These are phyloP conservation scores for Pelargonium cotyledonis DNA, from an alignment of 441 rosid genomes.

Conservation along the genomic window DNA sequence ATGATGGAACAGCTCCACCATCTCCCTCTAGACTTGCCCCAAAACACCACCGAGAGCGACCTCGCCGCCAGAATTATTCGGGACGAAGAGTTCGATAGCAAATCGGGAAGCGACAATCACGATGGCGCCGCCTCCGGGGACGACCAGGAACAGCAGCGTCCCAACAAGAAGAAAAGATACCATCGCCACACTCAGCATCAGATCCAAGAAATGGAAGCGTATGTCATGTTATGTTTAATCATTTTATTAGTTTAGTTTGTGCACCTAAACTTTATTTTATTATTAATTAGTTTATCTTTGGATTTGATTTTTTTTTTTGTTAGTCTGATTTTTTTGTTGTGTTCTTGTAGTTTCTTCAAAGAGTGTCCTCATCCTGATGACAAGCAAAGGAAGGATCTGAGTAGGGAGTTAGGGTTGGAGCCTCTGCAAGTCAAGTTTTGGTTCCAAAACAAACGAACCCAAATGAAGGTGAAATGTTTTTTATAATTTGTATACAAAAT, in stretches of 20 bases:
- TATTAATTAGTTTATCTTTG: background rate
- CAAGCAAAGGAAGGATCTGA: constrained; percentile 74
- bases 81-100: constrained; percentile 73
- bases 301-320: background rate
- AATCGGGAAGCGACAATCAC: constrained; percentile 88
- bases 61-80: constrained; percentile 35
- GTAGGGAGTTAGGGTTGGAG: constrained; percentile 68
- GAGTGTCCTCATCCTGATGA: constrained; percentile 96
- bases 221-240: constrained; percentile 20
- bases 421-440: constrained; percentile 88
- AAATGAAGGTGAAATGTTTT: constrained; percentile 56
- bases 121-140: constrained; percentile 67
- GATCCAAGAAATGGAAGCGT: constrained; percentile 95
- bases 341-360: constrained; percentile 43
- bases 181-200: constrained; percentile 95
- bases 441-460: constrained; percentile 98
- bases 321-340: constrained; percentile 7
- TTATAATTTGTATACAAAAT: no score
- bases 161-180: constrained; percentile 54
- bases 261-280: background rate
- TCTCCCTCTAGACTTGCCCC: constrained; percentile 20
- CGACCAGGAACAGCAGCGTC: constrained; percentile 61
- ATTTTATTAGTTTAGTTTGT: background rate
- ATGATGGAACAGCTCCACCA: constrained; percentile 65
- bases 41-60: constrained; percentile 38